Percentiles rank a stretch among this genome's conserved stretches.
phyloP scores from a whole-genome alignment of 208 protist species.

The Trypanosoma avium region DNA sequence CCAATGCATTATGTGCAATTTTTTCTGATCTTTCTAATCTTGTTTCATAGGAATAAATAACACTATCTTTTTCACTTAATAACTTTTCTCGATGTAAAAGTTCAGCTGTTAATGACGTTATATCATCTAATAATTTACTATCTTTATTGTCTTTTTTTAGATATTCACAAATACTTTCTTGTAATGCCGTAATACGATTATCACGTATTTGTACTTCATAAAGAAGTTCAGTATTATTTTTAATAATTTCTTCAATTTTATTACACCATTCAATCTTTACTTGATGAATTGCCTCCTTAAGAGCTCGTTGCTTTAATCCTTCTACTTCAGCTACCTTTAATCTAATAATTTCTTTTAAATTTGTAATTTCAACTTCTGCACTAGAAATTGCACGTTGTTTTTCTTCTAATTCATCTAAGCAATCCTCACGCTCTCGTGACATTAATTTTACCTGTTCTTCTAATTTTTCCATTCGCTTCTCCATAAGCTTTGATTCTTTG shows the following conservation, averaged over 20 bases:
- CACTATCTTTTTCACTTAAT: conserved; percentile 12
- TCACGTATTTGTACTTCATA: conserved; percentile 11
- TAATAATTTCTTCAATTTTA: conserved; percentile 13
- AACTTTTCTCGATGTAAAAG: conserved; percentile 14
- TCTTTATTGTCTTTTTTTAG: not conserved
- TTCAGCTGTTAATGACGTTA: conserved; percentile 11
- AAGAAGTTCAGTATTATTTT: conserved; percentile 10
- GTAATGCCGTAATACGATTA: conserved; percentile 1
- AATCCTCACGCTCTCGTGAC: conserved; percentile 12
- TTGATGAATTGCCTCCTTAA: conserved; percentile 3
- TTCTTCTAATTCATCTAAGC: conserved; percentile 13
- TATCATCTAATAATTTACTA: conserved; percentile 1
- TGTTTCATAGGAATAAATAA: conserved; percentile 3
- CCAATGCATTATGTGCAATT: conserved; percentile 5
- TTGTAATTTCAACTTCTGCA: not conserved
- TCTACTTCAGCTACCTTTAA: not conserved
- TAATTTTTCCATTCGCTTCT: conserved; percentile 1
- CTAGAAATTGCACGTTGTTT: not conserved
- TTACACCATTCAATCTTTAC: conserved; percentile 12
- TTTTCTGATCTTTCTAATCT: conserved; percentile 4
- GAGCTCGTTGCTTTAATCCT: not conserved
- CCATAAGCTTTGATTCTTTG: not conserved
- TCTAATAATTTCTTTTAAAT: not conserved
- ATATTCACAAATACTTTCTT: not conserved
- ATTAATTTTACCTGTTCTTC: conserved; percentile 1